phyloP scores from a whole-genome alignment of 768 basidiomycete genomes.

The Boletus pseudo-olivaceus region DNA sequence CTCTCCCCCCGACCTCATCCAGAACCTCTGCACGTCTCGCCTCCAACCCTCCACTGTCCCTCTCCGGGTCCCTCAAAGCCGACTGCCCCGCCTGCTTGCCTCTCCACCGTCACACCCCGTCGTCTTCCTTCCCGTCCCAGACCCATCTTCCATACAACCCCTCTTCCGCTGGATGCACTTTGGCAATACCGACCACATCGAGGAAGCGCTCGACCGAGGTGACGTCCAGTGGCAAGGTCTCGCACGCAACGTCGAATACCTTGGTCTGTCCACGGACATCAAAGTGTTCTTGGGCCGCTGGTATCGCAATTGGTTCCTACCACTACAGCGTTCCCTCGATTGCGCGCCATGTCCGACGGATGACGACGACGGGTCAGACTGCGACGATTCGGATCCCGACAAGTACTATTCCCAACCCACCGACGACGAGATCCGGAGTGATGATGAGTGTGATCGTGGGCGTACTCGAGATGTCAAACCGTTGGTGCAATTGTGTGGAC shows the following conservation, averaged over 20 bases:
- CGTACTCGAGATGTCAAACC: conserved; percentile 40
- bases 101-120: conserved; percentile 60
- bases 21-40: conserved; percentile 28
- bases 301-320: conserved; percentile 63
- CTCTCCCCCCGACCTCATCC: conserved; percentile 56
- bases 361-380: conserved; percentile 33
- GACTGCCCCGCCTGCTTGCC: conserved; percentile 65
- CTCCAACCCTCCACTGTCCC: conserved; percentile 24
- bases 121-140: conserved; percentile 72
- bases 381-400: conserved; percentile 20
- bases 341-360: conserved; percentile 25
- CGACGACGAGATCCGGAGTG: conserved; percentile 37
- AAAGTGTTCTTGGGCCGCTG: conserved; percentile 74
- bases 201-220: conserved; percentile 61
- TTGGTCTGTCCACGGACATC: conserved; percentile 71
- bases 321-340: conserved; percentile 25
- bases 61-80: conserved; percentile 40
- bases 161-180: conserved; percentile 84
- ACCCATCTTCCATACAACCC: conserved; percentile 65
- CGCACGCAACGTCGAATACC: conserved; percentile 86
- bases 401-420: conserved; percentile 33
- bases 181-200: conserved; percentile 62
- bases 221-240: conserved; percentile 81
- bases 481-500: conserved; percentile 32
- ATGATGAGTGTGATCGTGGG: conserved; percentile 39